Conservation (phyloP, 2,329 filamentous ascomycete genomes). For the Xylaria sp. region DNA sequence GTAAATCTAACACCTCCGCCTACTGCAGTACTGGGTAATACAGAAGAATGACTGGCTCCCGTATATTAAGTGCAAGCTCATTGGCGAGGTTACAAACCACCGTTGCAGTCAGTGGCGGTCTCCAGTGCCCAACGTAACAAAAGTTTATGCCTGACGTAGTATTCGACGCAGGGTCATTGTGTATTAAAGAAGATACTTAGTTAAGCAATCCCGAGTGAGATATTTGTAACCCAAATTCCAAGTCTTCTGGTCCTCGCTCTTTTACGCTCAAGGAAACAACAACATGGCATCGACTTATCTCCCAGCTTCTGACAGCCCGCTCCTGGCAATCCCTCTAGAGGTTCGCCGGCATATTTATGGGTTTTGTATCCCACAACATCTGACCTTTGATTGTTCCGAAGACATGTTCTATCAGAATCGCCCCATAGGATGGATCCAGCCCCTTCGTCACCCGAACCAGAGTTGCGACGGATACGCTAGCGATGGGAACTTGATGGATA, state of each 20-base stretch:
- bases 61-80: slow-evolving; percentile 27
- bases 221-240: neutral
- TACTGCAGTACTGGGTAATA: neutral
- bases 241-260: neutral
- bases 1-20: neutral
- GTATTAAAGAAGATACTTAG: slow-evolving; percentile 13
- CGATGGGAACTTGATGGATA: neutral
- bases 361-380: slow-evolving; percentile 24
- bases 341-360: slow-evolving; percentile 27
- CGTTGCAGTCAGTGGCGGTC: neutral
- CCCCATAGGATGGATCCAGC: slow-evolving; percentile 16
- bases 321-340: slow-evolving; percentile 21
- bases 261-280: neutral
- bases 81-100: slow-evolving; percentile 18
- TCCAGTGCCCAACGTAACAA: slow-evolving; percentile 24
- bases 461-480: slow-evolving; percentile 9
- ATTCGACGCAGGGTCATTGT: slow-evolving; percentile 9
- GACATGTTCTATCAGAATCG: slow-evolving; percentile 33
- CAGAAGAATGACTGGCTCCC: slow-evolving; percentile 17
- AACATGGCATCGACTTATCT: slow-evolving; percentile 12
- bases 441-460: slow-evolving; percentile 16
- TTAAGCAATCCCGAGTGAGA: neutral
- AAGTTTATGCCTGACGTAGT: slow-evolving; percentile 20
- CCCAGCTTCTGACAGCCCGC: neutral
- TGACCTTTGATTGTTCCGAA: slow-evolving; percentile 21